Percentiles rank a stretch among this genome's conserved stretches.
These are phyloP conservation scores for Cryptosporidium xiaoi DNA, from an alignment of 169 alveolate genomes.

Conservation along the genomic window DNA sequence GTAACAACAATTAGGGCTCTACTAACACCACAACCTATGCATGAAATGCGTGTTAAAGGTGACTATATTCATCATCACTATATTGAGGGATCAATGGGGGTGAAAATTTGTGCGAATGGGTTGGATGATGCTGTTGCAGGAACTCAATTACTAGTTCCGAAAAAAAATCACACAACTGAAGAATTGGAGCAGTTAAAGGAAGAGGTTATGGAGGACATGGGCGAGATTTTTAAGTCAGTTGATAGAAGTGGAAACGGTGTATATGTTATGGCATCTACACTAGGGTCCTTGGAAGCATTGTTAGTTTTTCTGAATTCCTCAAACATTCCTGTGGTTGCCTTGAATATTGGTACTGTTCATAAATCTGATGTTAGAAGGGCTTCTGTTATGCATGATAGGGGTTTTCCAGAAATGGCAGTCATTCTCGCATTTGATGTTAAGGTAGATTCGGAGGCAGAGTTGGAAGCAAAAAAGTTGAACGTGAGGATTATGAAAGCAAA, in stretches of 20 bases:
- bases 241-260: slow-evolving; percentile 95
- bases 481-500: slow-evolving; percentile 97
- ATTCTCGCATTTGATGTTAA: slow-evolving; percentile 98
- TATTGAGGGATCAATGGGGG: slow-evolving; percentile 96
- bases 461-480: slow-evolving; percentile 95
- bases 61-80: slow-evolving; percentile 93
- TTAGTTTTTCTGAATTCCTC: slow-evolving; percentile 93
- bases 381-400: slow-evolving; percentile 92
- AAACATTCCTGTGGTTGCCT: slow-evolving; percentile 96
- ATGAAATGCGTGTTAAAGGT: slow-evolving; percentile 98
- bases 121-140: slow-evolving; percentile 98
- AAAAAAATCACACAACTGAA: slow-evolving; percentile 58
- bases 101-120: slow-evolving; percentile 94
- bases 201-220: slow-evolving; percentile 92
- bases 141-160: slow-evolving; percentile 91
- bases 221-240: slow-evolving; percentile 91
- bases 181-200: slow-evolving; percentile 84
- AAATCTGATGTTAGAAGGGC: slow-evolving; percentile 98
- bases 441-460: slow-evolving; percentile 95
- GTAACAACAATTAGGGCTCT: slow-evolving; percentile 96
- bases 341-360: slow-evolving; percentile 98
- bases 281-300: slow-evolving; percentile 99
- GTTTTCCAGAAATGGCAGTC: slow-evolving; percentile 94
- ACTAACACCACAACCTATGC: slow-evolving; percentile 98
- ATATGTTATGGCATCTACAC: slow-evolving; percentile 98